Evolutionary conservation across 148 eudicot genomes (phyloP).

Genomic region (Chenopodium formosanum): DNA sequence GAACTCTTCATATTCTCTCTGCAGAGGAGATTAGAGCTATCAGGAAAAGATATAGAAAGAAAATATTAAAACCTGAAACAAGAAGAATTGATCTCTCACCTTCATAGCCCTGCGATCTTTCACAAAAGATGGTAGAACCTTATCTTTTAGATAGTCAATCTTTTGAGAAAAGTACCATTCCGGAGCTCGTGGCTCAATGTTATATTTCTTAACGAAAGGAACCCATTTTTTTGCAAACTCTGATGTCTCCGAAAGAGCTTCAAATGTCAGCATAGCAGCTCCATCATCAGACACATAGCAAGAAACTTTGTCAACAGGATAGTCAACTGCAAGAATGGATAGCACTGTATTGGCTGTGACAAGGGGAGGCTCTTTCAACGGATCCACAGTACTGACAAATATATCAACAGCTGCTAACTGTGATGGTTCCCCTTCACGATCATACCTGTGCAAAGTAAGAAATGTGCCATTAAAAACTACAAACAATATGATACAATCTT

Average conservation of each 20-base stretch:
- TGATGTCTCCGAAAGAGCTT: slow-evolving; percentile 44
- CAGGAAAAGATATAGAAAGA: not conserved
- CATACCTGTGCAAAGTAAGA: slow-evolving; percentile 30
- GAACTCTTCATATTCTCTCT: slow-evolving; percentile 53
- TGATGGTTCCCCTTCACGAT: slow-evolving; percentile 50
- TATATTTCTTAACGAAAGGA: slow-evolving; percentile 37
- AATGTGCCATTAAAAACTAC: not conserved
- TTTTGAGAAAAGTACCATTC: slow-evolving; percentile 44
- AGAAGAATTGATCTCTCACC: slow-evolving; percentile 14
- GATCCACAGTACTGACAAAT: slow-evolving; percentile 52
- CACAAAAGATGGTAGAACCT: slow-evolving; percentile 41
- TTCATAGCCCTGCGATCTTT: slow-evolving; percentile 47
- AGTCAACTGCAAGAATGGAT: slow-evolving; percentile 48
- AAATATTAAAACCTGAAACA: not conserved
- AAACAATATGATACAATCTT: not conserved
- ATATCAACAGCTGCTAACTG: slow-evolving; percentile 49
- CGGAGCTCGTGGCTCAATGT: slow-evolving; percentile 48
- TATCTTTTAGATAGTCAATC: slow-evolving; percentile 43
- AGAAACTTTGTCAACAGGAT: slow-evolving; percentile 52
- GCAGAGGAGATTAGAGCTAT: slow-evolving; percentile 15
- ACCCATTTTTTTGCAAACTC: slow-evolving; percentile 50
- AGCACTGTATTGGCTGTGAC: slow-evolving; percentile 50
- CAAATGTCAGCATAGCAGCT: slow-evolving; percentile 52
- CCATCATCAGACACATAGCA: slow-evolving; percentile 54
- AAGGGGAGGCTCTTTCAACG: slow-evolving; percentile 48